Conservation (phyloP, 805 yeast species). For the Candida incommunis region DNA sequence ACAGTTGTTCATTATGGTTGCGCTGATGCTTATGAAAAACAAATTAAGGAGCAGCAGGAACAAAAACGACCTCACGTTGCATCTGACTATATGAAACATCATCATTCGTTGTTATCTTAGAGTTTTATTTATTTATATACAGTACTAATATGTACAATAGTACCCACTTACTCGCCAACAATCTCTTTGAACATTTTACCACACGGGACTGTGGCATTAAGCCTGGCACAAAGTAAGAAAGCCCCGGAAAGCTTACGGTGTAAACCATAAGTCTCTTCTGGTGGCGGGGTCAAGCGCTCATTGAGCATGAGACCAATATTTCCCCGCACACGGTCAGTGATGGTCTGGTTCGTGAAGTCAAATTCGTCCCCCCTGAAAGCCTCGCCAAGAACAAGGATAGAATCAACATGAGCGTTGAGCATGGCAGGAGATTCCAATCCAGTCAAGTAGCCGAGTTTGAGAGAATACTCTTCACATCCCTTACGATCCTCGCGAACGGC, state of each 20-base stretch:
- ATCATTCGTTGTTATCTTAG: neutral
- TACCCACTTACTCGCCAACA: constrained; percentile 30
- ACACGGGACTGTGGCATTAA: constrained; percentile 74
- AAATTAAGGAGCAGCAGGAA: neutral
- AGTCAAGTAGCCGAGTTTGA: constrained; percentile 72
- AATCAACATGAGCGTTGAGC: constrained; percentile 86
- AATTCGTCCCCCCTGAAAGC: constrained; percentile 57
- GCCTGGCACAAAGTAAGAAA: constrained; percentile 72
- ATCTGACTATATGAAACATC: neutral
- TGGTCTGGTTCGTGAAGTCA: constrained; percentile 74
- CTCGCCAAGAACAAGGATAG: constrained; percentile 82
- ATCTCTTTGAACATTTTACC: constrained; percentile 61
- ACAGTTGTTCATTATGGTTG: neutral
- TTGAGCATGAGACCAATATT: constrained; percentile 81
- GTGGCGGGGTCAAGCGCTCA: constrained; percentile 91
- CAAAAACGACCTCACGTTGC: neutral
- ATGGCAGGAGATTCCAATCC: constrained; percentile 80
- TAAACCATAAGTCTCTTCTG: constrained; percentile 94
- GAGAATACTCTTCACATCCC: constrained; percentile 49
- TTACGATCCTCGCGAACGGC: constrained; percentile 57
- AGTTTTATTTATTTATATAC: neutral
- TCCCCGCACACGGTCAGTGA: constrained; percentile 81
- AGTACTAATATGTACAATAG: neutral
- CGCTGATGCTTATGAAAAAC: neutral
- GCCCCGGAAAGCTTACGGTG: constrained; percentile 95